Percentiles rank a stretch among this genome's conserved stretches.
Evolutionary conservation across 1,284 basidiomycete species (phyloP).

Genomic region (Austropuccinia psidii): DNA sequence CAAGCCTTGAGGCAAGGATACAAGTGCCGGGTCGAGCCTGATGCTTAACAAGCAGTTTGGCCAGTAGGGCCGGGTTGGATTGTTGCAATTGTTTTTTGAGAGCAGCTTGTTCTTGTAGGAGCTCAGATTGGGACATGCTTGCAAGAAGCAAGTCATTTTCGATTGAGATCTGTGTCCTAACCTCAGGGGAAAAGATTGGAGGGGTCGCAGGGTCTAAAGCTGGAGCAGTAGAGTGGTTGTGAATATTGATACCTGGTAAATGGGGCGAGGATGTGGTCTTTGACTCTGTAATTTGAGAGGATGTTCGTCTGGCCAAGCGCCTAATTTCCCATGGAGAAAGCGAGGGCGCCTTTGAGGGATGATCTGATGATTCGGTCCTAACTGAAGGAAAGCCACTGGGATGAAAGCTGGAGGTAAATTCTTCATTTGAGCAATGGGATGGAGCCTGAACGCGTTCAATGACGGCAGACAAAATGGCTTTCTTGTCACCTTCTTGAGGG

Average conservation of each 20-base stretch:
- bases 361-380: background rate
- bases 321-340: conserved; percentile 5
- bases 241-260: background rate
- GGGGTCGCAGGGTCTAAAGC: background rate
- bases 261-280: background rate
- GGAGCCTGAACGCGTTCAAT: background rate
- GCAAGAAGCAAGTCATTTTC: conserved; percentile 31
- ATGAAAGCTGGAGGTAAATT: background rate
- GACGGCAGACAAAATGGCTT: conserved; percentile 16
- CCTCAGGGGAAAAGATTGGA: background rate
- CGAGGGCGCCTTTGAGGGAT: background rate
- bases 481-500: no score
- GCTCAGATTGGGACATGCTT: conserved; percentile 23
- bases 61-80: conserved; percentile 25
- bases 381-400: no score
- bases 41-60: conserved; percentile 9
- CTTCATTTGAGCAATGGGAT: background rate
- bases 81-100: conserved; percentile 16
- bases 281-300: background rate
- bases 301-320: background rate
- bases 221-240: background rate
- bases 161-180: conserved; percentile 3
- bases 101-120: conserved; percentile 26
- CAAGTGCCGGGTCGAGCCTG: background rate
- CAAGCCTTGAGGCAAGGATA: background rate